These are phyloP conservation scores for Cordyceps farinosa DNA, from an alignment of 2,329 filamentous ascomycete species.

Conservation along the genomic window DNA sequence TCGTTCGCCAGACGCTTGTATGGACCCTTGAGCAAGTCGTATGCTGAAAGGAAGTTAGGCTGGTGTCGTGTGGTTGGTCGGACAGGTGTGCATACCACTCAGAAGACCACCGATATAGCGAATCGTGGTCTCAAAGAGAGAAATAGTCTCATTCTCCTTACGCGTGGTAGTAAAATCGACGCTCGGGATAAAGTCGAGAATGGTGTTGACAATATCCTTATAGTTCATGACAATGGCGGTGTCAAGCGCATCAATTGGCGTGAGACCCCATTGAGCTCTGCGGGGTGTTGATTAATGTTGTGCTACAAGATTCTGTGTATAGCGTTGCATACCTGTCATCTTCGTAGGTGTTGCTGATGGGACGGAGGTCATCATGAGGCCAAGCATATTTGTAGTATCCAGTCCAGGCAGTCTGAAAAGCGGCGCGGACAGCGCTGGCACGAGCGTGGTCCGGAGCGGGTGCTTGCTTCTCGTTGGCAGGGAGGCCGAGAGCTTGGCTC, in stretches of 20 bases:
- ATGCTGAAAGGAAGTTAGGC: conserved; percentile 36
- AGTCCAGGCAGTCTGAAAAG: conserved; percentile 68
- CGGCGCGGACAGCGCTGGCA: conserved; percentile 32
- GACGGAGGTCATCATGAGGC: conserved; percentile 71
- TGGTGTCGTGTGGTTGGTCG: neutral
- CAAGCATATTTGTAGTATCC: conserved; percentile 74
- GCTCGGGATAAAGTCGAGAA: conserved; percentile 65
- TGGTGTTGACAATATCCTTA: conserved; percentile 62
- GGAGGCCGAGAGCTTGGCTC: conserved; percentile 8
- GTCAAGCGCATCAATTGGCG: conserved; percentile 73
- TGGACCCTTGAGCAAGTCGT: conserved; percentile 68
- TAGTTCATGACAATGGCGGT: conserved; percentile 77
- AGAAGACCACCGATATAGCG: conserved; percentile 79
- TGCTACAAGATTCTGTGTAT: too few relatives aligned
- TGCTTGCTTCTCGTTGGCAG: conserved; percentile 6
- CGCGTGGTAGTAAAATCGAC: conserved; percentile 66
- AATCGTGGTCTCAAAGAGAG: conserved; percentile 87
- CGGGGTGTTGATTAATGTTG: neutral
- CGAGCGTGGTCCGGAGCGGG: conserved; percentile 14
- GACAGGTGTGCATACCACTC: conserved; percentile 49
- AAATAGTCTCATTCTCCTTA: conserved; percentile 50
- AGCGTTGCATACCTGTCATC: conserved; percentile 62
- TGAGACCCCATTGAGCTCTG: conserved; percentile 83
- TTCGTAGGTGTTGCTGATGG: conserved; percentile 59
- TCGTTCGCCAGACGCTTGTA: conserved; percentile 45